Evolutionary conservation across 78 protist species (phyloP), one percentile per base, ranked within the genome.

Genomic region (Mastigamoeba balamuthi): DNA sequence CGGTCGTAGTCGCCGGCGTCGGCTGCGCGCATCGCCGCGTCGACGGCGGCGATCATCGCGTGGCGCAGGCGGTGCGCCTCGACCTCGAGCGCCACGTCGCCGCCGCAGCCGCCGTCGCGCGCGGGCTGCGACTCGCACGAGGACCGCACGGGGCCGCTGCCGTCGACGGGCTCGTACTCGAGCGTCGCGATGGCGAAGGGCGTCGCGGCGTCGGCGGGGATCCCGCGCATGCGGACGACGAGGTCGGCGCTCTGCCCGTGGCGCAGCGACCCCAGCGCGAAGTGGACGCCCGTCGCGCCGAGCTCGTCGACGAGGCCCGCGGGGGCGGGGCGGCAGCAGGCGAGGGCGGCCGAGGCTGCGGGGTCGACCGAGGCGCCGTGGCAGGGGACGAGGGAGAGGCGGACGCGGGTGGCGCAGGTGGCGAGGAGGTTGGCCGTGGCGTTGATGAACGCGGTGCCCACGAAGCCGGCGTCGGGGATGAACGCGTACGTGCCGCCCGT

Each of bases 361-460:
- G 8, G 39, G 4, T 6, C 1, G 25, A 52, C 39, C 8, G 6
- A 6, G 38, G 8, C 58, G 3, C 81, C 81, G 2, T 35, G 29
- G 10, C 17, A 1, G 17, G 69, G 42, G 25, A 25, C 40, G 2
- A 67, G 44, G 25, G 48, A 9, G 35, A 84, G 0, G 23, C 3
- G 0, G 27, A 53, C 89, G 6, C 37, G 72, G 23, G 43, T 38
- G 37, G 30, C 3, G 6, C 29, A 6, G 27, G 58, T 71, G 38
- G 48, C 35, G 1, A 78, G 72, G 38, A 28, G 5, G 74, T 76
- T 82, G 42, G 82, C 72, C 23, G 66, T 10, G 63, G 80, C 8
- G 41, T 87, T 76, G 48, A 84, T 76, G 53, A 87, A 87, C 41
- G 7, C 72, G 2, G 91, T 87, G 38, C 91, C 91, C 38, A 79